Percentiles rank a stretch among this genome's conserved stretches.
These are phyloP conservation scores for Trichoderma breve DNA, from an alignment of 2,329 filamentous ascomycete genomes.

Conservation along the genomic window DNA sequence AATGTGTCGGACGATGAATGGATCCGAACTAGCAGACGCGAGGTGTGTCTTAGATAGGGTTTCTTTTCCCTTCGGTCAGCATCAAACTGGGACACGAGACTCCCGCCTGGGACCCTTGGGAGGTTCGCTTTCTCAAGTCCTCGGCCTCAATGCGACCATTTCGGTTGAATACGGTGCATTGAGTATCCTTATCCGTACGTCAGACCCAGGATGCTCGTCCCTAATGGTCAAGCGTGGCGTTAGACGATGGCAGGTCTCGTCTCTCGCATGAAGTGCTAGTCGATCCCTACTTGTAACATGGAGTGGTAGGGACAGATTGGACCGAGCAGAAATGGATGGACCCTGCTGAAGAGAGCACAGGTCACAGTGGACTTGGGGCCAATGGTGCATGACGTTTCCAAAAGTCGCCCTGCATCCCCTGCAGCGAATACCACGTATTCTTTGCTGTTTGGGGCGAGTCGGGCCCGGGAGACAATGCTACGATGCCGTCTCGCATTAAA, in stretches of 20 bases:
- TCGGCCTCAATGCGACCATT: background rate
- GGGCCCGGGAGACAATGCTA: constrained; percentile 1
- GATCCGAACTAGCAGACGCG: background rate
- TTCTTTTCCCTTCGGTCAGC: constrained; percentile 3
- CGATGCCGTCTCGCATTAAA: constrained; percentile 11
- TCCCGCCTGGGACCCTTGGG: background rate
- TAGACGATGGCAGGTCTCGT: constrained; percentile 1
- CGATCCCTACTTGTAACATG: background rate
- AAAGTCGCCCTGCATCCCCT: constrained; percentile 5
- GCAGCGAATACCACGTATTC: constrained; percentile 6
- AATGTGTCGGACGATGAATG: constrained; percentile 9
- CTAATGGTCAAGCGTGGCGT: background rate
- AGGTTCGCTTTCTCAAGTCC: background rate
- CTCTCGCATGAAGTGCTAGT: background rate
- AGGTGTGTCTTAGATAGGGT: constrained; percentile 12
- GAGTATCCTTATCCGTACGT: background rate
- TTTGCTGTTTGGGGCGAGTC: background rate
- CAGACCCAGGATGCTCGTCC: background rate
- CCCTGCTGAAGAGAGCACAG: background rate
- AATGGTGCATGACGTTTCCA: background rate
- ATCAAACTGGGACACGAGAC: constrained; percentile 1
- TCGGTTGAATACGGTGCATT: background rate
- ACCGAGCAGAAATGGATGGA: background rate
- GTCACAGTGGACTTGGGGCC: background rate
- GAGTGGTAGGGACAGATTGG: background rate